A percentile compares a stretch with the other conserved stretches of the same genome.
Evolutionary conservation across 441 rosid species (phyloP).

Genomic region (Syzygium syzygioides): DNA sequence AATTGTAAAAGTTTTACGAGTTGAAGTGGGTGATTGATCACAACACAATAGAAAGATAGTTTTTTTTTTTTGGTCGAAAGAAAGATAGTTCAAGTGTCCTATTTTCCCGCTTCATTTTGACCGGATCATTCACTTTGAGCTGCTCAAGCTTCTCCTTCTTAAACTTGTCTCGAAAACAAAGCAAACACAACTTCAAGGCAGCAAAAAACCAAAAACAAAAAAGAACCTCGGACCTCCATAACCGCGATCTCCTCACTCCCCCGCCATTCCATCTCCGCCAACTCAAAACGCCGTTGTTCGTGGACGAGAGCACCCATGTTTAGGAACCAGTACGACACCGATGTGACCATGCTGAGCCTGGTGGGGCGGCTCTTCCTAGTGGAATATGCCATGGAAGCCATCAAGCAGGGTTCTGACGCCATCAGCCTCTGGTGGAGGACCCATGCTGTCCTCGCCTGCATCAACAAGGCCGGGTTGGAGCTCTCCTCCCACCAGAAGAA

Average conservation of each 20-base stretch:
- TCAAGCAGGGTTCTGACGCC: constrained; percentile 92
- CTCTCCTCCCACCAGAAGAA: constrained; percentile 95
- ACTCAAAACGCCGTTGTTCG: not conserved
- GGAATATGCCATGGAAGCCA: constrained; percentile 98
- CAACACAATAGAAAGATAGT: not conserved
- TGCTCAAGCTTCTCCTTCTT: not conserved
- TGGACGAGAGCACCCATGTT: constrained; percentile 36
- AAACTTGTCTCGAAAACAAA: not conserved
- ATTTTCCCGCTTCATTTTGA: not conserved
- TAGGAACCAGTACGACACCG: constrained; percentile 89
- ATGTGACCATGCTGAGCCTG: constrained; percentile 90
- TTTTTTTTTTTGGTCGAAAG: not conserved
- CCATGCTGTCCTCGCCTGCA: constrained; percentile 75
- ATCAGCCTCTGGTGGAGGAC: constrained; percentile 85
- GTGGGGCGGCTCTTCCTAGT: constrained; percentile 80
- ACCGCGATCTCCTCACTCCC: not conserved
- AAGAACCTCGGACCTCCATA: not conserved
- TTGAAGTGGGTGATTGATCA: not conserved
- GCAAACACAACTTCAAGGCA: not conserved
- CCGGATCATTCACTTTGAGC: not conserved
- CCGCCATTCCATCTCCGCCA: not conserved
- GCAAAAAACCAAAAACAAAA: not conserved
- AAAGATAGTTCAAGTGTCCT: not conserved
- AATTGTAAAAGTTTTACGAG: not conserved
- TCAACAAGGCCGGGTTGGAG: constrained; percentile 78